Evolutionary conservation across 75 land plant genomes (phyloP).

Genomic region (Pinus taeda): DNA sequence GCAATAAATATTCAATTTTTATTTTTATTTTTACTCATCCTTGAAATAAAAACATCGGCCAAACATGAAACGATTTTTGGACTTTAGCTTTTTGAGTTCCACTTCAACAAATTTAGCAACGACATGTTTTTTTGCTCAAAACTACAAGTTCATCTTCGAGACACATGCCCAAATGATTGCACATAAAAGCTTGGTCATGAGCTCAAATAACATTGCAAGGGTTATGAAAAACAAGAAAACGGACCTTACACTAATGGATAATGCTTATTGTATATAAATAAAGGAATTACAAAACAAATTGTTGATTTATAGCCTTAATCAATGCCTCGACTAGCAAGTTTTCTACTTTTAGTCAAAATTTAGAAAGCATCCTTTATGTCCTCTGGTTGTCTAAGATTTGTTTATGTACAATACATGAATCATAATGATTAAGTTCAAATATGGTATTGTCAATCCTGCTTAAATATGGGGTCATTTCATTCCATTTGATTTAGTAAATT

Average conservation of each 20-base stretch:
- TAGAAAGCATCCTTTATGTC: too few relatives aligned
- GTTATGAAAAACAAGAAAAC: not conserved
- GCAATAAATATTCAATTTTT: not conserved
- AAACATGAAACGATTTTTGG: not conserved
- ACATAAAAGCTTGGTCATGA: not conserved
- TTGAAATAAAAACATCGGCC: not conserved
- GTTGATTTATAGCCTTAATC: too few relatives aligned
- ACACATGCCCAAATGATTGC: slow-evolving; percentile 70
- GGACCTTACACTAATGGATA: too few relatives aligned
- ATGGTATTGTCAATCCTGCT: too few relatives aligned
- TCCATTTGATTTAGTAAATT: not conserved
- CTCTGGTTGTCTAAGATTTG: too few relatives aligned
- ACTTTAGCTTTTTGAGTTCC: slow-evolving; percentile 67
- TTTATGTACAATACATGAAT: too few relatives aligned
- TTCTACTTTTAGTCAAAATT: too few relatives aligned
- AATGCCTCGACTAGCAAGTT: too few relatives aligned
- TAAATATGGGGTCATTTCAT: not conserved
- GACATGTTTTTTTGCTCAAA: slow-evolving; percentile 86
- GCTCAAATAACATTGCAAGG: not conserved
- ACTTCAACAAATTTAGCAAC: slow-evolving; percentile 72
- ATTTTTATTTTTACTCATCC: not conserved
- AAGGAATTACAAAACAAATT: too few relatives aligned
- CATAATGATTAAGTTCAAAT: too few relatives aligned
- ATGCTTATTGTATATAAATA: too few relatives aligned
- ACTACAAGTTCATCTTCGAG: slow-evolving; percentile 60